Evolutionary conservation across 805 yeast species (phyloP), one percentile per base, ranked within the genome.

Genomic region (Candida ulmi): DNA sequence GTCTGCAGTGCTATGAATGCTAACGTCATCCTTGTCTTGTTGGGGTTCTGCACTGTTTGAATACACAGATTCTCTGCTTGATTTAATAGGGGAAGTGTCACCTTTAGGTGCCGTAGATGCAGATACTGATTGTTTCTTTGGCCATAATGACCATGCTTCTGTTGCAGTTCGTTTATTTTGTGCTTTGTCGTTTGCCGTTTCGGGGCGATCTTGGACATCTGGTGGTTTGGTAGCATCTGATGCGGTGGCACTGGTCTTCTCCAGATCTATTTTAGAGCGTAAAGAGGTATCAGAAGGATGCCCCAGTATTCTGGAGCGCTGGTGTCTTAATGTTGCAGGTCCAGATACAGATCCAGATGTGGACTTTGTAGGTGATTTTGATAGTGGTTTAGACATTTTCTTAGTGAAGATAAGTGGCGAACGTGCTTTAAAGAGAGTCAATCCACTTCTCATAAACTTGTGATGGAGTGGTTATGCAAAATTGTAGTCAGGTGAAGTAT

Each of bases 71-170:
- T 15, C 31, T 13, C 11, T 13, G 9, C 9, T 8, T n/a, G 31
- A 29, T 15, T n/a, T 15, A n/a, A 16, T 15, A 15, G 31, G 11
- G 24, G 24, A 19, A 16, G 24, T 18, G 12, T 26, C n/a, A 8
- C 28, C 28, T 26, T 23, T 23, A 23, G 8, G 15, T 26, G 6
- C 11, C 11, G 28, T 8, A 8, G 24, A 9, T 9, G 24, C 9
- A 21, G 24, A 21, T 21, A 21, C 9, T 6, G 24, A 21, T 6
- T 21, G 6, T 15, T n/a, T 27, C 26, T 27, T 35, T 11, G 37
- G 37, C 37, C 37, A 35, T 35, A 35, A 15, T 5, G 37, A 35
- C 37, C 37, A 35, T 11, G 16, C 9, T 4, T 27, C 32, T 5
- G 34, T 12, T 13, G 34, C 5, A 8, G 34, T 8, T 5, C 13